Conservation (phyloP, 1,284 basidiomycete species). For the Chalciporus sp. region DNA sequence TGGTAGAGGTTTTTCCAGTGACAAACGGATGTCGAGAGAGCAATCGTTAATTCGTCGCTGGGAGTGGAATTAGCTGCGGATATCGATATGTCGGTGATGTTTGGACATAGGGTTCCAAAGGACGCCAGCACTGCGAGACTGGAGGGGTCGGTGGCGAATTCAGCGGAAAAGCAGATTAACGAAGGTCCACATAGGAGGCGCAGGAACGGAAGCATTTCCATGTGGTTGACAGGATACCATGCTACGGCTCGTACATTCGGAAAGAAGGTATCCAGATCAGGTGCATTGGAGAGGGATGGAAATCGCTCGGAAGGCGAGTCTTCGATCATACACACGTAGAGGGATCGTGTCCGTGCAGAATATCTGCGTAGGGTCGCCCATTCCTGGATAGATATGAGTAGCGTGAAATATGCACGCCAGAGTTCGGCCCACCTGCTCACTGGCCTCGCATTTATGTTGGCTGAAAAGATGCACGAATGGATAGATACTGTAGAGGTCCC, state of each 20-base stretch:
- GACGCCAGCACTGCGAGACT: conserved; percentile 20
- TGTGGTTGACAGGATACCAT: conserved; percentile 26
- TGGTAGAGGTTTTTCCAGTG: conserved; percentile 22
- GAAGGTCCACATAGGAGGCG: conserved; percentile 29
- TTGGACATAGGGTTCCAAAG: conserved; percentile 24
- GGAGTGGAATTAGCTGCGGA: conserved; percentile 12
- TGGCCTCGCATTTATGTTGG: not conserved
- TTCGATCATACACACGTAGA: conserved; percentile 24
- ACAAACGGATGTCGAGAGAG: conserved; percentile 23
- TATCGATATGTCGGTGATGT: conserved; percentile 24
- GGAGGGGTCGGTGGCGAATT: conserved; percentile 20
- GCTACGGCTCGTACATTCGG: conserved; percentile 22
- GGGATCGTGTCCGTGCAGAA: conserved; percentile 23
- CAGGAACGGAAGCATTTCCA: conserved; percentile 24
- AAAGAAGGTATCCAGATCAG: conserved; percentile 21
- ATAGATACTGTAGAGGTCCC: conserved; percentile 20
- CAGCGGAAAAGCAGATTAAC: conserved; percentile 21
- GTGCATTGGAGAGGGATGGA: conserved; percentile 17
- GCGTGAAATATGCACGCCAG: not conserved
- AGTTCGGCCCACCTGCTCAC: conserved; percentile 14
- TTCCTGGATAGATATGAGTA: conserved; percentile 6
- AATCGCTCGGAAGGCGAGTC: conserved; percentile 12
- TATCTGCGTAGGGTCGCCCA: conserved; percentile 27
- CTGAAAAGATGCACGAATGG: conserved; percentile 28
- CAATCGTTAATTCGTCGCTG: conserved; percentile 12